These are phyloP conservation scores for Wickerhamiella brachini DNA, from an alignment of 805 yeast genomes.

Conservation along the genomic window DNA sequence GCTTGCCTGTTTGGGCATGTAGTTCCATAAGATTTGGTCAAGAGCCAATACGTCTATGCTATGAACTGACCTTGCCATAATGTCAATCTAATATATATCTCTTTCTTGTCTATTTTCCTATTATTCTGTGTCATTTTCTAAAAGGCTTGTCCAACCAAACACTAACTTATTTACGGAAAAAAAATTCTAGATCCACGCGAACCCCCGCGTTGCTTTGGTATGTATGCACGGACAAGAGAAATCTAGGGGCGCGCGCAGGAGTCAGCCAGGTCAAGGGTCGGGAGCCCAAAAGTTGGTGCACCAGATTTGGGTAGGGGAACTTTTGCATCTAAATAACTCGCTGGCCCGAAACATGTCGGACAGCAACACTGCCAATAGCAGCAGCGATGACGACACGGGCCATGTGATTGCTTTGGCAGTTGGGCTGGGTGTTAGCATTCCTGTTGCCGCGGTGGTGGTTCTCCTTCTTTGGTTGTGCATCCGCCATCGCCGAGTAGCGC, in stretches of 20 bases:
- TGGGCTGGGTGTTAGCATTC: constrained; percentile 29
- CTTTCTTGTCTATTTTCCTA: no score
- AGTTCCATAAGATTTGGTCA: no score
- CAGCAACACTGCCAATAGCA: background rate
- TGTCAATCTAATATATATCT: no score
- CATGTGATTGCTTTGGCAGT: constrained; percentile 14
- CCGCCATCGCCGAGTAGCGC: constrained; percentile 21
- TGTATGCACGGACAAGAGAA: background rate
- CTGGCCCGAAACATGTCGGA: background rate
- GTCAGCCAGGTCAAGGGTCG: background rate
- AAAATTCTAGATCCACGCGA: background rate
- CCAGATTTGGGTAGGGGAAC: background rate
- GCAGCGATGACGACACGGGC: background rate
- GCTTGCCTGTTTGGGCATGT: background rate
- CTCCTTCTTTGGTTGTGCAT: constrained; percentile 22
- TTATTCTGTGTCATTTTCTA: no score
- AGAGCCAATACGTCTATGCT: no score
- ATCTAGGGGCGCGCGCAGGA: background rate
- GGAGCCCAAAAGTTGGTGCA: background rate
- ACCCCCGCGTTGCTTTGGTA: background rate
- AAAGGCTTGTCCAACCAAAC: no score
- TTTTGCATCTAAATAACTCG: background rate
- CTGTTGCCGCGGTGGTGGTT: constrained; percentile 22
- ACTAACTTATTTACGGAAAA: no score
- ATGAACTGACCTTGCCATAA: no score